Conservation (phyloP, 192 early-diverging fungal genomes). For the Entomortierella lignicola region DNA sequence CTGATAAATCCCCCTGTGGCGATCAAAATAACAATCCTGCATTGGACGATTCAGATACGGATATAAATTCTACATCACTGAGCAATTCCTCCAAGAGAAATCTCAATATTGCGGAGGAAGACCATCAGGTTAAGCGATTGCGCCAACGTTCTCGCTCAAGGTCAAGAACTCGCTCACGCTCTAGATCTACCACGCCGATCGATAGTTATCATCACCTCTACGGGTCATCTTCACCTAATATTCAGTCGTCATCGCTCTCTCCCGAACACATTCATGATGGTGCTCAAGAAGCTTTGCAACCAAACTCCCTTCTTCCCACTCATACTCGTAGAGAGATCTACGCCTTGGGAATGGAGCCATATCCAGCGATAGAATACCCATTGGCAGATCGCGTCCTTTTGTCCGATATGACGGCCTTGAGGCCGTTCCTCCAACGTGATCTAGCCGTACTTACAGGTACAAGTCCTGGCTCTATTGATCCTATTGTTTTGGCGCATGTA, state of each 20-base stretch:
- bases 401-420: constrained; percentile 7
- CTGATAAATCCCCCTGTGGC: background rate
- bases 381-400: constrained; percentile 13
- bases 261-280: too few relatives aligned
- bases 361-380: constrained; percentile 7
- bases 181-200: constrained; percentile 34
- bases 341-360: constrained; percentile 15
- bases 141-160: constrained; percentile 2
- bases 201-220: constrained; percentile 36
- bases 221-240: background rate
- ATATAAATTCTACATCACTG: background rate
- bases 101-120: background rate
- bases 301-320: background rate
- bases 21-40: too few relatives aligned
- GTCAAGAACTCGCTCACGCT: constrained; percentile 9
- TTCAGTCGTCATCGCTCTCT: background rate
- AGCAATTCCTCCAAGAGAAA: background rate
- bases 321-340: constrained; percentile 21
- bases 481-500: constrained; percentile 21
- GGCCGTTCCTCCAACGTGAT: constrained; percentile 27
- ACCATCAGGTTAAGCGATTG: too few relatives aligned
- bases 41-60: too few relatives aligned
- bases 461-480: background rate
- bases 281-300: background rate
- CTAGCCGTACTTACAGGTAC: constrained; percentile 25